Evolutionary conservation across 257 asterid species (phyloP), one percentile per base, ranked within the genome.

Genomic region (Petunia axillaris): DNA sequence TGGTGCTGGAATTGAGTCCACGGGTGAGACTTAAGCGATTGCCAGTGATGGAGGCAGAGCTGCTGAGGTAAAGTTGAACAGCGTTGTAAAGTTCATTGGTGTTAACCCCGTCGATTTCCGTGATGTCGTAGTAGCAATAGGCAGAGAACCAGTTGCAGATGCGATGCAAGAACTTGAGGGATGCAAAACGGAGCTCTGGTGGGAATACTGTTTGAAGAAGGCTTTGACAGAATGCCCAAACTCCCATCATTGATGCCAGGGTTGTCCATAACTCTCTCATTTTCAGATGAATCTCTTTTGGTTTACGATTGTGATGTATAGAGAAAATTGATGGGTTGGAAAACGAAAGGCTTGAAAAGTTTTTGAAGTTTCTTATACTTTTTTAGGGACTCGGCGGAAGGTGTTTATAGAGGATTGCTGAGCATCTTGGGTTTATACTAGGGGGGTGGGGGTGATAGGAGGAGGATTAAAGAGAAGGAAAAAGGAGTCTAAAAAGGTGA

Each of bases 41-140:
- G 6, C 89, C 91, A 0, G 87, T 77, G 0, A 84, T 67, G 44
- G 85, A 84, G 43, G 91, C 89, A 0, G 89, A 85, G 70, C 83
- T 77, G 14, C 89, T 88, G 39, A 88, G 83, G 66, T 88, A 88
- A 9, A 86, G 83, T 79, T 88, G 89, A 60, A 88, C 89, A 5
- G 91, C 89, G 88, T 82, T 84, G 83, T 88, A 88, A 14, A 88
- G 91, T 48, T 88, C 91, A 71, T 88, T 88, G 70, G 91, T 88
- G 80, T 88, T 88, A 3, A 88, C 89, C 6, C 91, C 91, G 39
- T 88, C 91, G 58, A 82, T 84, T 54, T 88, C 91, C 0, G 91
- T 86, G 43, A 88, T 88, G 62, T 88, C 91, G 39, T 88, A 88
- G 78, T 86, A 88, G 64, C 91, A 88, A 44, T 88, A 86, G 4